Evolutionary conservation across 768 basidiomycete genomes (phyloP), one percentile per base, ranked within the genome.

Genomic region (Suillus paluster): DNA sequence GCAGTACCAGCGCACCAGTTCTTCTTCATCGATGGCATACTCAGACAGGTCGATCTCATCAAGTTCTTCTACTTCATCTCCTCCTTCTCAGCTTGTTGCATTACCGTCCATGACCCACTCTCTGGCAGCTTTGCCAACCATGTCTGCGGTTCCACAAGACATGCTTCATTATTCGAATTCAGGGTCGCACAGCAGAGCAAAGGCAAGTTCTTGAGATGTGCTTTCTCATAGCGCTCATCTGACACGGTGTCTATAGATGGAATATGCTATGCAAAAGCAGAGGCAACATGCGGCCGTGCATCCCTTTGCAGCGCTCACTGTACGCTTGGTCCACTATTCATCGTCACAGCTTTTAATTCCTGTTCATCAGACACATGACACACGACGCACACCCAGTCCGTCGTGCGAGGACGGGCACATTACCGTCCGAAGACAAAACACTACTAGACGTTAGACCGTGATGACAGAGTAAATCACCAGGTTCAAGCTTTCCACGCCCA

Each of bases 41-140:
- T 75, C 73, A 34, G 72, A 76, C 63, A 64, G 73, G 66, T 75
- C 73, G 45, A 71, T 66, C 25, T 75, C 74, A 59, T 75, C 74
- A 59, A 65, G 66, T 54, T 75, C 75, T 8, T 72, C 75, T 62
- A 63, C 66, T 23, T 61, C 73, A 15, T 74, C 75, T 25, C 72
- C 72, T 9, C 73, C 74, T 57, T 62, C 60, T 25, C 67, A 70
- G 25, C 72, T 76, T 57, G 67, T 66, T 12, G 62, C 74, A 33
- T 66, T 76, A 11, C 74, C 74, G 2, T 68, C 75, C 63, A 71
- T 75, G 73, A 72, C 63, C 7, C 74, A 77, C 60, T 73, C 72
- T 59, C 70, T 75, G 57, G 73, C 70, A 27, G 57, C 66, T 2
- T 67, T 75, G 10, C 74, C 74, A 4, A 69, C 67, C 19, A 75